phyloP scores from a whole-genome alignment of 768 basidiomycete genomes.

The Xerocomellus dryophilus region DNA sequence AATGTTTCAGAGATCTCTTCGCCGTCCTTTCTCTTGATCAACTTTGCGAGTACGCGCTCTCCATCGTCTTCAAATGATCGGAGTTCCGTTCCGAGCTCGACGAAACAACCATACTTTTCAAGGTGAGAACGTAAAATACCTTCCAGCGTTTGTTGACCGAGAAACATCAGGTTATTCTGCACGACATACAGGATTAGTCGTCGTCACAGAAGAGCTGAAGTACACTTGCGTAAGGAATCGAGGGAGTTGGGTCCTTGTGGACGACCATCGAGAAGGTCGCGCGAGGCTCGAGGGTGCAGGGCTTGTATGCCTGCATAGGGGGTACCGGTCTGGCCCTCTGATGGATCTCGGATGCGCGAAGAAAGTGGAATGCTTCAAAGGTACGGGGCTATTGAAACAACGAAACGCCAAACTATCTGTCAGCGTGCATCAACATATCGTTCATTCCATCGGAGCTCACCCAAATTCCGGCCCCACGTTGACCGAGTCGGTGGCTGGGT shows the following conservation, averaged over 20 bases:
- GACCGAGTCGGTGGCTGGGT: constrained; percentile 32
- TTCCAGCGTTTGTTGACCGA: constrained; percentile 33
- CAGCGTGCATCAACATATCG: background rate
- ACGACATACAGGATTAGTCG: background rate
- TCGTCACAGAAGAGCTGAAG: background rate
- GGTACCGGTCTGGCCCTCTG: constrained; percentile 27
- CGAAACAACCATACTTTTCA: constrained; percentile 22
- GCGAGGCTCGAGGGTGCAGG: constrained; percentile 15
- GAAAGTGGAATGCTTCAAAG: constrained; percentile 41
- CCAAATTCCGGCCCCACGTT: constrained; percentile 41
- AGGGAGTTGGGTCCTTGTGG: constrained; percentile 21
- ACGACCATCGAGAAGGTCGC: constrained; percentile 4
- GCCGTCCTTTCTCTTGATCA: constrained; percentile 29
- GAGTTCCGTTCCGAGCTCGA: constrained; percentile 48
- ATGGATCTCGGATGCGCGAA: constrained; percentile 40
- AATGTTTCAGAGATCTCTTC: constrained; percentile 28
- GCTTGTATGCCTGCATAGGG: constrained; percentile 36
- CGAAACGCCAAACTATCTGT: background rate
- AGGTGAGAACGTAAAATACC: constrained; percentile 19
- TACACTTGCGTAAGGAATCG: constrained; percentile 26
- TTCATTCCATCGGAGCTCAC: constrained; percentile 18
- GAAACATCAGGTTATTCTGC: constrained; percentile 10
- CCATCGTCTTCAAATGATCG: constrained; percentile 40
- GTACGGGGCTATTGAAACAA: constrained; percentile 29
- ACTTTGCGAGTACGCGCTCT: constrained; percentile 35